Evolutionary conservation across 192 early-diverging fungal genomes (phyloP), one percentile per base, ranked within the genome.

Genomic region (Geosiphon pyriformis): DNA sequence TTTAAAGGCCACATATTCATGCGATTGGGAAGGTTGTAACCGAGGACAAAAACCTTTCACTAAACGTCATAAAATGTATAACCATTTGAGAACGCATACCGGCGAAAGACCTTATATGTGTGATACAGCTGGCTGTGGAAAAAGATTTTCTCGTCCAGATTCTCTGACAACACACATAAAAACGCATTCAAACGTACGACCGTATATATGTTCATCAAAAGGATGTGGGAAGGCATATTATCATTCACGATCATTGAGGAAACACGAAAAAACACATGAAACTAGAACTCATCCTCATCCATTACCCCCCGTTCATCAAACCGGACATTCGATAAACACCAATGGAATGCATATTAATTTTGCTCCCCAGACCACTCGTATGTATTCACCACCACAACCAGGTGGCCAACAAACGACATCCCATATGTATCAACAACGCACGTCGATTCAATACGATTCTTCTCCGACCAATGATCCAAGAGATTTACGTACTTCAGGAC

Each of bases 61-160:
- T 32, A 84, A 87, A 68, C 71, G 86, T 10, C 86, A 87, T 60
- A 90, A 90, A 67, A 76, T 90, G 68, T 83, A 79, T 34, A 87
- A 87, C 59, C 88, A 90, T 58, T 65, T 88, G 65, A 80, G 88
- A 22, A 87, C 82, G 0, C 88, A 90, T 63, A 90, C 88, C 2
- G 88, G 88, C n/a, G 88, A 90, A 78, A 77, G 82, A 27, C 88
- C 88, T 12, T 90, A 82, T 75, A 76, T 74, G 59, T 90, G 88
- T 57, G 74, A 76, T 37, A 75, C 80, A 2, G 74, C 78, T 27
- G 84, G 79, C 11, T 79, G 78, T 25, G 74, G 76, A 15, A 79
- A 79, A 51, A 76, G 74, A 31, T 79, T 79, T 34, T 79, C 78
- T 25, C 62, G 78, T 35, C 78, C 78, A 29, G 78, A 79, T 59